Base-by-base conservation (phyloP, 305 asterid species). In the Fraxinus platypoda region DNA sequence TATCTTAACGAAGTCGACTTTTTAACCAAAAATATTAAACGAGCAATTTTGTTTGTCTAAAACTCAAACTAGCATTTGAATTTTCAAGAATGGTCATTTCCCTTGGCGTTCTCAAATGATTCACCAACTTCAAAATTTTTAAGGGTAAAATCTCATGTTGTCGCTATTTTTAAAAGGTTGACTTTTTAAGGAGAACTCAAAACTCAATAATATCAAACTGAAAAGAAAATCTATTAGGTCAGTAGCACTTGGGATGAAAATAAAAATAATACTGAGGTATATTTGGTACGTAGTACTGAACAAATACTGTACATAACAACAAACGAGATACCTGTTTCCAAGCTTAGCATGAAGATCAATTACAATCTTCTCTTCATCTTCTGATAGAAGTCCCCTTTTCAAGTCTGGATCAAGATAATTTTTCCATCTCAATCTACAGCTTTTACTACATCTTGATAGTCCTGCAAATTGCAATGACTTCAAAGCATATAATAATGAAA, bases 321-420 rank as follows among this genome's bases (percentile, higher is more conserved):
- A 54, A 19, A 17, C 0, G 64, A 4, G 49, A 41, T 41, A 41
- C 98, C 97, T 93, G 89, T 93, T 94, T 83, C 98, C 98, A 71
- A 94, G 94, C 83, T 90, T 91, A 82, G 97, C 92, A 89, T 94
- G 98, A 59, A 94, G 97, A 85, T 94, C 97, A 88, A 94, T 94
- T 30, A 94, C 98, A 91, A 91, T 88, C 43, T 91, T 90, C 82
- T 94, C 98, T 87, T 94, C 98, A 81, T 85, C 76, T 35, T 92
- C 94, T 0, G 98, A 92, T 21, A 94, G 87, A 17, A 94, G 87
- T 13, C 98, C 98, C 84, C 94, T 90, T 82, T 94, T 94, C 80
- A 94, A 87, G 80, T 89, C 97, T 62, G 98, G 98, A 80, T 96
- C 86, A 0, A 92, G 90, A 75, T 92, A 94, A 66, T 94, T 94